A percentile compares a stretch with the other conserved stretches of the same genome.
Conservation (phyloP, 495 filamentous ascomycete species). For the Xylaria flabelliformis region DNA sequence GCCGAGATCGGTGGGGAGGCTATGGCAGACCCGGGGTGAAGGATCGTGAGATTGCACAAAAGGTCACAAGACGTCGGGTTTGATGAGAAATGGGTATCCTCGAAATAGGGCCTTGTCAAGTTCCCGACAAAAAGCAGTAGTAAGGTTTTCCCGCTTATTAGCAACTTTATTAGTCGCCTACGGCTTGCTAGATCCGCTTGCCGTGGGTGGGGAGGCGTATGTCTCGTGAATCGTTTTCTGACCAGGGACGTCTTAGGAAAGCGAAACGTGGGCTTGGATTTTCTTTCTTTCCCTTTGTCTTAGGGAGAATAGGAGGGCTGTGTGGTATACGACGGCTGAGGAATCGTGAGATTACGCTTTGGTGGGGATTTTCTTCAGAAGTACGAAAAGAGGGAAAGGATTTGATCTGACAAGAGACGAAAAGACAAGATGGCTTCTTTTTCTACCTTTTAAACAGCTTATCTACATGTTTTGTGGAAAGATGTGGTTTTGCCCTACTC, state of each 20-base stretch:
- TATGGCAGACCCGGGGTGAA: constrained; percentile 10
- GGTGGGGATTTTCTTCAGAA: not conserved
- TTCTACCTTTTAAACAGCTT: constrained; percentile 8
- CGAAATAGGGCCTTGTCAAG: constrained; percentile 24
- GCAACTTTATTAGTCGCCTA: constrained; percentile 24
- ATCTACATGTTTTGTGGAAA: constrained; percentile 1
- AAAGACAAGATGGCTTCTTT: not conserved
- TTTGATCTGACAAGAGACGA: not conserved
- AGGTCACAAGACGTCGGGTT: constrained; percentile 22
- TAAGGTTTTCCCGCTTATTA: constrained; percentile 22
- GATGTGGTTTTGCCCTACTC: constrained; percentile 11
- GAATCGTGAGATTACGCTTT: constrained; percentile 23
- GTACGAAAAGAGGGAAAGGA: not conserved
- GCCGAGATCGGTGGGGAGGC: constrained; percentile 30
- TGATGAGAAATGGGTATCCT: constrained; percentile 31
- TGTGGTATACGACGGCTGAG: constrained; percentile 4
- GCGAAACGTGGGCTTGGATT: constrained; percentile 14
- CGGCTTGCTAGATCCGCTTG: constrained; percentile 30
- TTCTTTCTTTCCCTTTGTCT: constrained; percentile 9
- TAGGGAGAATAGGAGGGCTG: constrained; percentile 14
- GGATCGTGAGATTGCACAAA: constrained; percentile 28
- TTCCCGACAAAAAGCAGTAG: constrained; percentile 15
- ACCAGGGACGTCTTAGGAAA: constrained; percentile 26
- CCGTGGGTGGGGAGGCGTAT: constrained; percentile 25
- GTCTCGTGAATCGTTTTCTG: constrained; percentile 28